Percentiles rank a stretch among this genome's conserved stretches.
Conservation (phyloP, 2,329 filamentous ascomycete genomes). For the Aspergillus clavatus region DNA sequence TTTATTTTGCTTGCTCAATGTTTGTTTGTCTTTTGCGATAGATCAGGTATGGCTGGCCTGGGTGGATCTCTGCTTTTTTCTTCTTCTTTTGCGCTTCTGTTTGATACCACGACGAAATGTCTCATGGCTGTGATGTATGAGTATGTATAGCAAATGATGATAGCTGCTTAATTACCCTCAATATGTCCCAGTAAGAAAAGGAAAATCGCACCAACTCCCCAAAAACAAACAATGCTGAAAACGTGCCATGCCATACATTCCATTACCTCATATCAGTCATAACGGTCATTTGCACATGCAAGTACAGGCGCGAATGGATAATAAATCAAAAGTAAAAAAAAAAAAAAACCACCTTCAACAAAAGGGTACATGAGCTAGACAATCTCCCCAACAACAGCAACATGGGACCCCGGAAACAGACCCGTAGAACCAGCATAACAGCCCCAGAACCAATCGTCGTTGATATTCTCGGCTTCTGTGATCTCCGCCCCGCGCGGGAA, state of each 20-base stretch:
- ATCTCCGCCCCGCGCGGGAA: conserved; percentile 84
- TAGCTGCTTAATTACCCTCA: too few species aligned
- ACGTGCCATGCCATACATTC: too few species aligned
- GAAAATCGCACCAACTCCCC: too few species aligned
- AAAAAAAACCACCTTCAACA: not conserved
- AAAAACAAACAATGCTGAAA: too few species aligned
- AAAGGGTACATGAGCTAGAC: conserved; percentile 9
- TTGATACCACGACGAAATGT: not conserved
- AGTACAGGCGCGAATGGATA: too few species aligned
- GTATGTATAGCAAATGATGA: too few species aligned
- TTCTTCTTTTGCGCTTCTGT: not conserved
- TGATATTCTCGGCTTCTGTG: conserved; percentile 76
- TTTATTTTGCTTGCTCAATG: not conserved
- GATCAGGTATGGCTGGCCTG: too few species aligned
- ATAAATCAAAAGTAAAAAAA: too few species aligned
- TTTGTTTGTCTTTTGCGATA: not conserved
- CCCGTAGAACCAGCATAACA: conserved; percentile 76
- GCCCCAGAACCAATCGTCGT: conserved; percentile 86
- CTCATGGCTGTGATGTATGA: not conserved
- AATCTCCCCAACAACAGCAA: conserved; percentile 47
- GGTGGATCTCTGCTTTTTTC: not conserved
- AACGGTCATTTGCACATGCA: too few species aligned
- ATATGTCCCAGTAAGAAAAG: too few species aligned
- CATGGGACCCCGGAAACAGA: conserved; percentile 76
- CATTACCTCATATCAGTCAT: too few species aligned